Conservation (phyloP, 148 eudicot genomes). For the Gaultheria prostrata region DNA sequence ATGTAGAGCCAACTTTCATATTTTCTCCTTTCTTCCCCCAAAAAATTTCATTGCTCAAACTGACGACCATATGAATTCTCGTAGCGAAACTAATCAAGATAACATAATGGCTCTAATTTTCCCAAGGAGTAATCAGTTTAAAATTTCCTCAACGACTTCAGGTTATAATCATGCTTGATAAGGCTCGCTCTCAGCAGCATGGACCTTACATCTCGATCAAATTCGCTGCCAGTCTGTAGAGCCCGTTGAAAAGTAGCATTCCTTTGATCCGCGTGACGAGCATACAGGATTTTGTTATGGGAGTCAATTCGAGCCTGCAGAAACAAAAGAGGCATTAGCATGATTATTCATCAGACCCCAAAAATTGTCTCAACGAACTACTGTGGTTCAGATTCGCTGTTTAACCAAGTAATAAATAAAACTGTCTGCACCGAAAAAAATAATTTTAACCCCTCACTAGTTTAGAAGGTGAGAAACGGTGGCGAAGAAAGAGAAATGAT, state of each 20-base stretch:
- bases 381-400: background rate
- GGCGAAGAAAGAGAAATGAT: background rate
- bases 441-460: background rate
- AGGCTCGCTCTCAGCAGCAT: slow-evolving; percentile 83
- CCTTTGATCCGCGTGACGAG: slow-evolving; percentile 93
- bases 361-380: background rate
- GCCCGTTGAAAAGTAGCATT: slow-evolving; percentile 90
- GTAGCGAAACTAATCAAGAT: background rate
- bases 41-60: background rate
- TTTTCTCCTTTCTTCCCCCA: background rate
- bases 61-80: no score
- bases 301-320: slow-evolving; percentile 96
- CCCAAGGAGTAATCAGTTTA: background rate
- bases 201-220: slow-evolving; percentile 74
- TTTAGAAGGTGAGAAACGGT: background rate
- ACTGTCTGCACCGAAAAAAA: background rate
- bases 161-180: slow-evolving; percentile 60
- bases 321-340: background rate
- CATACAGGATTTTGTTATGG: slow-evolving; percentile 90
- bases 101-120: background rate
- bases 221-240: slow-evolving; percentile 77
- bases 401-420: background rate
- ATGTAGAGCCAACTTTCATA: background rate
- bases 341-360: background rate
- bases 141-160: slow-evolving; percentile 49